Base-by-base conservation (phyloP, 176 grass and related monocot genomes). In the Canna indica region DNA sequence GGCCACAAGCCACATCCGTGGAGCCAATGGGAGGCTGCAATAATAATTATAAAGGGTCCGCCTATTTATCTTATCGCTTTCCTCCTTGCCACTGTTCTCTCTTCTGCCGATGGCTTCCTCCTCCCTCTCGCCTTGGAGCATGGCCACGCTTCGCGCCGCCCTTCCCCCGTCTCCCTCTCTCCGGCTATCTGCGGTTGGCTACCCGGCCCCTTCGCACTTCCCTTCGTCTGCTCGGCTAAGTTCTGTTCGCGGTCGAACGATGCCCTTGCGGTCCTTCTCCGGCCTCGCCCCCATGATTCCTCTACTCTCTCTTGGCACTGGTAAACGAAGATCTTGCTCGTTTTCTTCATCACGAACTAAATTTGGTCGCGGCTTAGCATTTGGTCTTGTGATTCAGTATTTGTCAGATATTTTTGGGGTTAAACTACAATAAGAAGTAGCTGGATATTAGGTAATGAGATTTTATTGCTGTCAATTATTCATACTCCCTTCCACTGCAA, bases 51-150 rank as follows among this genome's bases (percentile, higher is more conserved):
- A 44, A 44, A 44, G 13, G 41, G 5, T 1, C 41, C 41, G 41
- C 41, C 5, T 44, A 10, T 44, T 44, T 44, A 44, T 44, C 41
- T 44, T 44, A 65, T 73, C 57, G 52, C 69, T 78, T 59, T 16
- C 35, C 38, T 54, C 47, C 53, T 38, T 47, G 26, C 41, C 25
- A 36, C 42, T 13, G 22, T 58, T 20, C 22, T 64, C 27, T 58
- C 62, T 77, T 53, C 88, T 88, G 85, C 84, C 81, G 68, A 78
- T 84, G 72, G 80, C 76, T 64, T 77, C 72, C 69, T 77, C 88
- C 38, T 83, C 82, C 18, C 59, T 76, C 48, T 88, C 88, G 10
- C 6, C 85, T 59, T 91, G 88, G 88, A 72, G 76, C 56, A 86
- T 96, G 83, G 71, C 70, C 0, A 88, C 85, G 3, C 63, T 92